Evolutionary conservation across 768 basidiomycete species (phyloP), one percentile per base, ranked within the genome.

Genomic region (Butyriboletus loyo): DNA sequence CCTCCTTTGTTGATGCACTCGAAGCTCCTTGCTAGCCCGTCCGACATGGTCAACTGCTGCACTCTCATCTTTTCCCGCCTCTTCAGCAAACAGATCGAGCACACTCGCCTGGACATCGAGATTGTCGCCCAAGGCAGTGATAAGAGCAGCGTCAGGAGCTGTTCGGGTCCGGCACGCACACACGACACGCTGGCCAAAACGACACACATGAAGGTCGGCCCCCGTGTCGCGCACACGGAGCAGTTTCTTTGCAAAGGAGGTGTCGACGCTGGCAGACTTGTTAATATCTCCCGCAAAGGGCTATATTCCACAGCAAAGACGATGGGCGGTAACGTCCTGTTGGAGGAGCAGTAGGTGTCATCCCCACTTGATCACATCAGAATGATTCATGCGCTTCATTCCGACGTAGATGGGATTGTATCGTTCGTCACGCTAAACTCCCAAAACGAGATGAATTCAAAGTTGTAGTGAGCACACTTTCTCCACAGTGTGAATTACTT

Each of bases 261-360:
- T 21, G 73, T 73, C 35, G 71, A 73, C 42, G 65, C 70, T 7
- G 21, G 60, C 37, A 66, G 68, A 53, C 64, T 73, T 13, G 65
- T 73, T n/a, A 44, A 64, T 42, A 46, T 73, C 32, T 63, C 73
- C 25, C 69, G 72, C 39, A 66, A 65, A 50, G 60, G 63, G 13
- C 48, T 73, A 5, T 71, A 69, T 51, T 65, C 64, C 39, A 30
- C 60, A n/a, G 72, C 71, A 17, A 65, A 59, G 46, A 57, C 54
- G 35, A 67, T 72, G 62, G 72, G 72, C 5, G 73, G 71, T 7
- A 74, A 73, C 45, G 66, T 71, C 32, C 59, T 73, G 6, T 56
- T 73, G 24, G 72, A 73, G 43, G 72, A 73, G 43, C 62, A 67
- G 72, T 74, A 34, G 53, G 70, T 54, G 47, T 38, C 36, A 45